Evolutionary conservation across 495 filamentous ascomycete genomes (phyloP).

Genomic region (Astrothelium macrocarpum): DNA sequence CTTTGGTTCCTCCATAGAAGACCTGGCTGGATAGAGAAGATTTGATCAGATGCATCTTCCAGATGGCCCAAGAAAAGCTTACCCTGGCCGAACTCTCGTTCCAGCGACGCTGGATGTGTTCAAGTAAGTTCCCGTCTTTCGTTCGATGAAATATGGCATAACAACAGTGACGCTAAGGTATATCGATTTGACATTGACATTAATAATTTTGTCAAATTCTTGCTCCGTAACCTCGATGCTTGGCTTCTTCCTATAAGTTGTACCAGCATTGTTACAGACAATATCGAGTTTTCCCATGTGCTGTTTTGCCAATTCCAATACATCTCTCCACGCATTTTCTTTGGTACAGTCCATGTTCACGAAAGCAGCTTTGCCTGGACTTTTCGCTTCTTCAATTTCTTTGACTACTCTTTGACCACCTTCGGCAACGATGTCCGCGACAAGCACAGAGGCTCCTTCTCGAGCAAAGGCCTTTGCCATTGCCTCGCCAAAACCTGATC

Average conservation of each 20-base stretch:
- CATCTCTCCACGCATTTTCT: conserved; percentile 22
- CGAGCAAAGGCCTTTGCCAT: conserved; percentile 22
- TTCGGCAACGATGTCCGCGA: conserved; percentile 22
- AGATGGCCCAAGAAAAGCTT: background rate
- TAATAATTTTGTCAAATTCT: conserved; percentile 58
- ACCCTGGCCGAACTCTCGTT: conserved; percentile 51
- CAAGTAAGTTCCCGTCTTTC: conserved; percentile 49
- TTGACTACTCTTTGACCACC: conserved; percentile 16
- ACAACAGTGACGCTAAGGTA: conserved; percentile 45
- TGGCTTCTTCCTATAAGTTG: conserved; percentile 59
- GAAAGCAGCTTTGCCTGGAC: conserved; percentile 12
- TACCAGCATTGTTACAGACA: conserved; percentile 56
- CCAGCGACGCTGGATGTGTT: conserved; percentile 59
- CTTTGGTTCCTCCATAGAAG: conserved; percentile 4
- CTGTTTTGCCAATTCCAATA: conserved; percentile 21
- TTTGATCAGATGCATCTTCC: no score
- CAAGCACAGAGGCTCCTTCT: conserved; percentile 26
- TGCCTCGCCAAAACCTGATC: conserved; percentile 25
- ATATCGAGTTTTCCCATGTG: conserved; percentile 27
- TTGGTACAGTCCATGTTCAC: conserved; percentile 27
- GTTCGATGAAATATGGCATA: conserved; percentile 46
- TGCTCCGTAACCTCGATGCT: conserved; percentile 53
- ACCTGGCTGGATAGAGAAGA: background rate
- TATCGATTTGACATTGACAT: conserved; percentile 57
- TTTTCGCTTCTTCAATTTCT: conserved; percentile 10